Evolutionary conservation across 257 asterid genomes (phyloP).

Genomic region (Gentiana dahurica): DNA sequence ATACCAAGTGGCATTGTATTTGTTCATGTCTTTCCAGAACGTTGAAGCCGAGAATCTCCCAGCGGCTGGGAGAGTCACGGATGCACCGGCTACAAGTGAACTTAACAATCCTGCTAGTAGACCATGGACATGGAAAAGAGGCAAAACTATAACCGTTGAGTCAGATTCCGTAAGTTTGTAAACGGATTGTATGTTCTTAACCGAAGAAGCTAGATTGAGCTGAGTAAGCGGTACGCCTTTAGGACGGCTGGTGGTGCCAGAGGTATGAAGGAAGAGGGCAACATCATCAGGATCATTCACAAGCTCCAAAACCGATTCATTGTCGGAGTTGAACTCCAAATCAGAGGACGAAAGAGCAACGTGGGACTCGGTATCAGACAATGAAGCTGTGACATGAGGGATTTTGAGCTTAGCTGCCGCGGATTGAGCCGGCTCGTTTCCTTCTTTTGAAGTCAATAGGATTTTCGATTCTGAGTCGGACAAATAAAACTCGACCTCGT

Average conservation of each 20-base stretch:
- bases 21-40: slow-evolving; percentile 83
- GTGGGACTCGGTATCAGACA: slow-evolving; percentile 39
- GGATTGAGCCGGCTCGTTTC: slow-evolving; percentile 80
- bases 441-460: slow-evolving; percentile 59
- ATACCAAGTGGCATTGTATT: slow-evolving; percentile 81
- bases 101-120: slow-evolving; percentile 72
- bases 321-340: slow-evolving; percentile 18
- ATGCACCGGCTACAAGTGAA: slow-evolving; percentile 80
- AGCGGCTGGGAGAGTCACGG: slow-evolving; percentile 77
- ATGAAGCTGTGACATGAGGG: slow-evolving; percentile 49
- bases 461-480: slow-evolving; percentile 85
- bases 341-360: slow-evolving; percentile 19
- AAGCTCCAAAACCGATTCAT: slow-evolving; percentile 29
- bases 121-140: slow-evolving; percentile 95
- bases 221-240: slow-evolving; percentile 94
- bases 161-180: slow-evolving; percentile 64
- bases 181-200: slow-evolving; percentile 57
- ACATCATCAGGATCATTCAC: slow-evolving; percentile 63
- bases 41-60: slow-evolving; percentile 96
- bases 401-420: slow-evolving; percentile 80
- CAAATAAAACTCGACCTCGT: slow-evolving; percentile 83
- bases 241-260: slow-evolving; percentile 98
- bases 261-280: slow-evolving; percentile 95
- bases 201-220: slow-evolving; percentile 65
- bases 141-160: slow-evolving; percentile 83